Base-by-base conservation (phyloP, 2,329 filamentous ascomycete genomes). In the Raffaelea deltoideospora region DNA sequence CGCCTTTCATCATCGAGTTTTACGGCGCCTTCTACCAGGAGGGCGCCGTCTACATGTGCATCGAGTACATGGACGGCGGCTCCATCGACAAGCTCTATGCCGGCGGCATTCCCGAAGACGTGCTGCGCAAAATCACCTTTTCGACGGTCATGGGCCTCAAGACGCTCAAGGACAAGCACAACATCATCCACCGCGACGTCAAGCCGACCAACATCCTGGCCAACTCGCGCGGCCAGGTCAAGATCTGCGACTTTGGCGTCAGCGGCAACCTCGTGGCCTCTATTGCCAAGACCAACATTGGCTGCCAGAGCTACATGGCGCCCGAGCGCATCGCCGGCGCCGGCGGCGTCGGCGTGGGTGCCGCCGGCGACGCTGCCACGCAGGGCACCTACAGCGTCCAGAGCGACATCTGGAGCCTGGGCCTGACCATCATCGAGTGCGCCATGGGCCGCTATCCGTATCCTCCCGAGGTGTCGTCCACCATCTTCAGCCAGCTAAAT, bases 21-120 rank as follows among this genome's bases (percentile, higher is more conserved):
- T 98, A 96, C 55, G 90, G 90, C 1, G 90, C 90, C 5, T 98
- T 98, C 56, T 98, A 95, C 66, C 90, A 98, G 53, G 90, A 98
- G 61, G 88, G 90, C 21, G 90, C 90, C 1, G 90, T 98, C 2
- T 98, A 98, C 58, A 96, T 98, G 56, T 98, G 90, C 60, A 94
- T 98, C 56, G 90, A 98, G 59, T 94, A 86, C 59, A 98, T 98
- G 90, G 87, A 98, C 53, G 90, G 90, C 33, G 90, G 90, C 8
- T 96, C 87, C 27, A 87, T 96, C 52, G 90, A 98, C 65, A 95
- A 95, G 57, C 62, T 98, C 11, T 98, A 98, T 55, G 72, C 72
- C 10, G 84, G 87, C 41, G 90, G 90, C 31, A 79, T 98, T 10
- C 86, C 90, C 0, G 90, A 98, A 54, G 73, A 72, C 30, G 78